Evolutionary conservation across 176 grass and related monocot genomes (phyloP).

Genomic region (Hsuehochloa calcarea): DNA sequence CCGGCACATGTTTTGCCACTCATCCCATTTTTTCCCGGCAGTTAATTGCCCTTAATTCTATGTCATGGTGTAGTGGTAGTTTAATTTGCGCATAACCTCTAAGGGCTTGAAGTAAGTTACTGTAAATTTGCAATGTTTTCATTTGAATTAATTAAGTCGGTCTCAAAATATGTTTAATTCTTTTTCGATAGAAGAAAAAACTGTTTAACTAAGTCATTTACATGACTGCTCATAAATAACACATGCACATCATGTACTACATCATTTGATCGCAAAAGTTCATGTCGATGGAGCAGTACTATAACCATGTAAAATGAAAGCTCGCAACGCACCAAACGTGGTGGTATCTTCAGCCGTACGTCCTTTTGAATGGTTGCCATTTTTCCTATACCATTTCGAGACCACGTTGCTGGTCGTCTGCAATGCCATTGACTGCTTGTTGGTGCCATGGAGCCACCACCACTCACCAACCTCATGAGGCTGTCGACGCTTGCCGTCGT

Average conservation of each 20-base stretch:
- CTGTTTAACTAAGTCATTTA: background rate
- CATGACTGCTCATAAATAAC: background rate
- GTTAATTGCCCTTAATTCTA: too few species aligned
- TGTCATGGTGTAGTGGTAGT: too few species aligned
- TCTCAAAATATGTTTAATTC: background rate
- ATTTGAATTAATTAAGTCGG: background rate
- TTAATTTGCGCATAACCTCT: background rate
- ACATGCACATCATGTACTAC: background rate
- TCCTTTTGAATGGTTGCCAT: background rate
- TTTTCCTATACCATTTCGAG: background rate
- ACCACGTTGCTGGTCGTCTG: background rate
- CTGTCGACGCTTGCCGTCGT: too few species aligned
- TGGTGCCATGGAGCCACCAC: background rate
- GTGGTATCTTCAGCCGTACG: background rate
- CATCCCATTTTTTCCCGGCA: too few species aligned
- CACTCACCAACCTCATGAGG: too few species aligned
- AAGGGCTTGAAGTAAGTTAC: background rate
- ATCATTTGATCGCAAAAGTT: too few species aligned
- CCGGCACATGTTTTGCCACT: too few species aligned
- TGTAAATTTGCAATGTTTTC: background rate
- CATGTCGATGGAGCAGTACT: background rate
- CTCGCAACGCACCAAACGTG: constrained; percentile 1
- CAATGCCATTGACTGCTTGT: background rate
- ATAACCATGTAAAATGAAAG: constrained; percentile 7
- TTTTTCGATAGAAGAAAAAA: background rate